A percentile compares a stretch with the other conserved stretches of the same genome.
Evolutionary conservation across 768 basidiomycete species (phyloP).

Genomic region (Hygrocybe punicea): DNA sequence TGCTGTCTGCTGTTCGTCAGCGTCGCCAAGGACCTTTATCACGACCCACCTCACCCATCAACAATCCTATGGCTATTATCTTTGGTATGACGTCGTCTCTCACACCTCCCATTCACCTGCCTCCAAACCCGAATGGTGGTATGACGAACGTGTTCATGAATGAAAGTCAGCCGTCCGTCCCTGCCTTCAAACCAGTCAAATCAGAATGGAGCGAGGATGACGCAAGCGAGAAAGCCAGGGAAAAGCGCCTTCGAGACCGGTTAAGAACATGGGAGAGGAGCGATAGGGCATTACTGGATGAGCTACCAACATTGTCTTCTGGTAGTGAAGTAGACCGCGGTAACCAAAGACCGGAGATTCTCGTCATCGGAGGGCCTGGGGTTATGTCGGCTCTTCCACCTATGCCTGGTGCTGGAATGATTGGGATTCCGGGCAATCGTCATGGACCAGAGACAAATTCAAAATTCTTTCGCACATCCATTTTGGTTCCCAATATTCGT

Average conservation of each 20-base stretch:
- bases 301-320: conserved; percentile 54
- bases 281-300: conserved; percentile 55
- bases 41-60: conserved; percentile 55
- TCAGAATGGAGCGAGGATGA: conserved; percentile 68
- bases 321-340: conserved; percentile 37
- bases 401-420: conserved; percentile 21
- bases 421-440: conserved; percentile 15
- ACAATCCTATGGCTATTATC: conserved; percentile 75
- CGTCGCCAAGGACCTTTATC: conserved; percentile 65
- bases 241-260: conserved; percentile 67
- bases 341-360: conserved; percentile 41
- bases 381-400: conserved; percentile 38
- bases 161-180: conserved; percentile 32
- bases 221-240: conserved; percentile 60
- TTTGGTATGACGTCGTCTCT: conserved; percentile 84
- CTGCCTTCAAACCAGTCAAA: conserved; percentile 37
- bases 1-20: conserved; percentile 74
- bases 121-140: conserved; percentile 31
- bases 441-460: conserved; percentile 26
- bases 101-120: conserved; percentile 40
- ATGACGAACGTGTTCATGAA: conserved; percentile 47
- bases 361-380: conserved; percentile 46
- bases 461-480: conserved; percentile 62
- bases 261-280: conserved; percentile 72
- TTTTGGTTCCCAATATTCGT: conserved; percentile 63